Conservation (phyloP, 345 rosid genomes). For the Brassica cretica region DNA sequence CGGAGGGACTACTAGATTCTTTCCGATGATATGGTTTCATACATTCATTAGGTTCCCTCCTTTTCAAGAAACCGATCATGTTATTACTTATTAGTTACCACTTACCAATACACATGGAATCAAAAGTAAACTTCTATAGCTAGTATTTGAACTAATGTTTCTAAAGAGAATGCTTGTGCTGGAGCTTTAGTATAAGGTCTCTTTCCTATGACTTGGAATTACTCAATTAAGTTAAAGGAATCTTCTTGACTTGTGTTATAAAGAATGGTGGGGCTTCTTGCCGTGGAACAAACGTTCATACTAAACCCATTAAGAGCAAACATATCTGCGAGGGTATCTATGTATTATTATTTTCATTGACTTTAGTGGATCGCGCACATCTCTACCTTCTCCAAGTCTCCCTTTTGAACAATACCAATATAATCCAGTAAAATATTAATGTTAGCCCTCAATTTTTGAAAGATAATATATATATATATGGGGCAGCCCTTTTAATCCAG, state of each 20-base stretch:
- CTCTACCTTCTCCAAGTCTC: background rate
- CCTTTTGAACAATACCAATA: background rate
- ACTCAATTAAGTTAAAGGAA: background rate
- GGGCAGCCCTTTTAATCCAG: too few relatives aligned
- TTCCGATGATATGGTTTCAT: background rate
- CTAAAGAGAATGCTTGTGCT: constrained; percentile 7
- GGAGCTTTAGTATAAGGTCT: background rate
- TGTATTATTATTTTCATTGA: background rate
- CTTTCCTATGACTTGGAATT: constrained; percentile 5
- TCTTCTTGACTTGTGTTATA: constrained; percentile 13
- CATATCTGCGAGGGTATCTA: background rate
- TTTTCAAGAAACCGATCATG: background rate
- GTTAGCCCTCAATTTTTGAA: too few relatives aligned
- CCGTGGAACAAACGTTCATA: background rate
- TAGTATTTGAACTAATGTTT: background rate
- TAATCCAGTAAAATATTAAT: too few relatives aligned
- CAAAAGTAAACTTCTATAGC: background rate
- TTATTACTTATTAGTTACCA: background rate
- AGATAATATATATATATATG: too few relatives aligned
- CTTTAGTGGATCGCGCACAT: background rate
- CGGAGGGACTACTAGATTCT: too few relatives aligned
- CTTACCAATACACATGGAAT: background rate
- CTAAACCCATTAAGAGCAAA: constrained; percentile 1
- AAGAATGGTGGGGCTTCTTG: constrained; percentile 13
- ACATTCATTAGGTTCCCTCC: background rate